phyloP scores from a whole-genome alignment of 768 basidiomycete genomes.

The Boletus vermiculosoides region DNA sequence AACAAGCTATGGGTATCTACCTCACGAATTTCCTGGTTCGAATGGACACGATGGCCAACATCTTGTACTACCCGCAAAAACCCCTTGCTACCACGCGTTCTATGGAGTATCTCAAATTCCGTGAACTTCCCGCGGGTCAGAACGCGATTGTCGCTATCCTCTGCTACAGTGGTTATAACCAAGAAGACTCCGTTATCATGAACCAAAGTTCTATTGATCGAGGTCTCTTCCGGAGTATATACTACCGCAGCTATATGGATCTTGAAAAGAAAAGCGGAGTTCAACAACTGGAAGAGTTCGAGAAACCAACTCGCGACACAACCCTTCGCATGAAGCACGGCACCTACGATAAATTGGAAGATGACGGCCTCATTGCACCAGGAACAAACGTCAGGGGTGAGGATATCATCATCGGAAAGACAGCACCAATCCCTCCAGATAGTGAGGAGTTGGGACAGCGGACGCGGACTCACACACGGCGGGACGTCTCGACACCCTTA shows the following conservation, averaged over 20 bases:
- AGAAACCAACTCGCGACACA: constrained; percentile 90
- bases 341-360: constrained; percentile 97
- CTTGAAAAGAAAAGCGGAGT: constrained; percentile 95
- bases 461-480: constrained; percentile 87
- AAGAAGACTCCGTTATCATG: constrained; percentile 99
- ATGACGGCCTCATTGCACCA: constrained; percentile 93
- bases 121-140: constrained; percentile 97
- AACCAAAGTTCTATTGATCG: constrained; percentile 98
- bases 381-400: constrained; percentile 94
- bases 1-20: constrained; percentile 99
- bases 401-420: constrained; percentile 99
- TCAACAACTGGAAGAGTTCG: constrained; percentile 91
- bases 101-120: constrained; percentile 99
- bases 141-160: constrained; percentile 98
- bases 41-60: constrained; percentile 99
- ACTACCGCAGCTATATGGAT: constrained; percentile 98
- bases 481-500: constrained; percentile 95
- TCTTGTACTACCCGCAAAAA: constrained; percentile 98
- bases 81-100: constrained; percentile 97
- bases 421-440: constrained; percentile 93
- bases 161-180: constrained; percentile 99
- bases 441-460: constrained; percentile 97
- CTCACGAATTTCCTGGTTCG: constrained; percentile 97
- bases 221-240: constrained; percentile 97
- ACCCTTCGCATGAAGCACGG: constrained; percentile 98